A percentile compares a stretch with the other conserved stretches of the same genome.
Conservation (phyloP, 192 early-diverging fungal species). For the Funneliformis geosporum region DNA sequence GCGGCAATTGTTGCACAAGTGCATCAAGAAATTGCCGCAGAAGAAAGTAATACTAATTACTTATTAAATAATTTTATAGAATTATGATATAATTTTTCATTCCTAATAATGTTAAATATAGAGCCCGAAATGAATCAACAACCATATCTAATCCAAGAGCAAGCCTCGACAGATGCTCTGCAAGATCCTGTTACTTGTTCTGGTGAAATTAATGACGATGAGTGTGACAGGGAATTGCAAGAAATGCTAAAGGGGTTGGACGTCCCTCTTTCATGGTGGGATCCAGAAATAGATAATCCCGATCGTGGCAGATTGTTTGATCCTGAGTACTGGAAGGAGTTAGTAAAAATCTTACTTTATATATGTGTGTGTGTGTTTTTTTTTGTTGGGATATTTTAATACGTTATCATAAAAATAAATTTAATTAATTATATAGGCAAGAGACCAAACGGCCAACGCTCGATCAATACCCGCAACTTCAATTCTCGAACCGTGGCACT, state of each 20-base stretch:
- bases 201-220: conserved; percentile 46
- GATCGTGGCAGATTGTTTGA: conserved; percentile 19
- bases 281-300: conserved; percentile 27
- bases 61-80: neutral
- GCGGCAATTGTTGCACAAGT: conserved; percentile 37
- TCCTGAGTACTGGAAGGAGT: neutral
- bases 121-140: neutral
- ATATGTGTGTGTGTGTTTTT: neutral
- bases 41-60: neutral
- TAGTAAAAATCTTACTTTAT: conserved; percentile 18
- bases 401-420: neutral
- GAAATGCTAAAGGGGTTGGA: conserved; percentile 37
- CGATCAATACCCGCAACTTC: conserved; percentile 43
- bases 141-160: conserved; percentile 22
- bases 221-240: conserved; percentile 40
- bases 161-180: conserved; percentile 42
- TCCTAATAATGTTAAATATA: neutral
- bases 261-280: conserved; percentile 44
- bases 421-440: conserved; percentile 3
- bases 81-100: neutral
- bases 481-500: conserved; percentile 42
- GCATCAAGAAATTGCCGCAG: neutral
- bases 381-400: neutral
- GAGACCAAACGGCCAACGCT: conserved; percentile 41
- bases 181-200: conserved; percentile 57